Conservation (phyloP, 208 protist species). For the Acanthamoeba royreba region DNA sequence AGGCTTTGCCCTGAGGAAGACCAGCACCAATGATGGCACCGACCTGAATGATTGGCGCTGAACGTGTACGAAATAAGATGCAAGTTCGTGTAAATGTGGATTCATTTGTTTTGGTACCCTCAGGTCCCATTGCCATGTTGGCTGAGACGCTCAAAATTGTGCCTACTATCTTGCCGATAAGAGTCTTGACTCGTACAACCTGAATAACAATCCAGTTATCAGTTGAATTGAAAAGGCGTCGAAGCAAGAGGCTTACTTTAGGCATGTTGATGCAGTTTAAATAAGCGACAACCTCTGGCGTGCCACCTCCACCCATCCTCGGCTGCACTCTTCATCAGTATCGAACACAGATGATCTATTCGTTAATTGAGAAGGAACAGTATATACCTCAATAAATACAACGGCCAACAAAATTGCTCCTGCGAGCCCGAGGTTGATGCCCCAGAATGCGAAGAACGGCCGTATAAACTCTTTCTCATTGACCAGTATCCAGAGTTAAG, state of each 20-base stretch:
- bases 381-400: neutral
- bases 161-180: neutral
- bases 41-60: neutral
- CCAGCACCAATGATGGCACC: constrained; percentile 12
- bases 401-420: neutral
- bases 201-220: neutral
- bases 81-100: no score
- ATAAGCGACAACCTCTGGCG: constrained; percentile 21
- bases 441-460: neutral
- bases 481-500: neutral
- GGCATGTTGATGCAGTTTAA: constrained; percentile 27
- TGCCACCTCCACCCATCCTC: neutral
- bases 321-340: neutral
- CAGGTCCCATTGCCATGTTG: neutral
- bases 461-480: neutral
- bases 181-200: neutral
- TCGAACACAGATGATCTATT: neutral
- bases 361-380: neutral
- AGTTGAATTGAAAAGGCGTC: no score
- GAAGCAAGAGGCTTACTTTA: neutral
- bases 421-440: neutral
- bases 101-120: no score
- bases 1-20: neutral
- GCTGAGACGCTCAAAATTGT: neutral
- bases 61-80: no score